Evolutionary conservation across 1,284 basidiomycete species (phyloP).

Genomic region (Pseudozyma tsukubaensis): DNA sequence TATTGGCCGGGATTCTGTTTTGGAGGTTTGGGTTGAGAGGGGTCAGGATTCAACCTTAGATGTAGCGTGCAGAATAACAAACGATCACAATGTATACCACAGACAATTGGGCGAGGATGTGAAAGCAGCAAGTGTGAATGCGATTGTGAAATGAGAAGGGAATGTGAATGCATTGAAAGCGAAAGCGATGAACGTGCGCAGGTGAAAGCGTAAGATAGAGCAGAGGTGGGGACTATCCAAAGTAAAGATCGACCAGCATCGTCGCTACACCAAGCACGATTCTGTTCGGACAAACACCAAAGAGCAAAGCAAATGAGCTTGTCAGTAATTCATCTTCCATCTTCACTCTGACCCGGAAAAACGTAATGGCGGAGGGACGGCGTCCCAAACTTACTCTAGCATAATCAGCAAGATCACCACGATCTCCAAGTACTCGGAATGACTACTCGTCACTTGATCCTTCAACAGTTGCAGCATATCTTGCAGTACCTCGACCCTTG

Average conservation of each 20-base stretch:
- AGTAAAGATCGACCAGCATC: slow-evolving; percentile 67
- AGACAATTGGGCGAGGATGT: neutral
- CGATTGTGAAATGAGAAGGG: too few species aligned
- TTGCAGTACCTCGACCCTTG: slow-evolving; percentile 91
- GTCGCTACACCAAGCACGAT: slow-evolving; percentile 72
- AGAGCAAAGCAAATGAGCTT: too few species aligned
- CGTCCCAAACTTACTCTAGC: slow-evolving; percentile 72
- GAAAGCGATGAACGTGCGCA: too few species aligned
- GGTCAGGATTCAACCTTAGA: slow-evolving; percentile 9
- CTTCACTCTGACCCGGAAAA: too few species aligned
- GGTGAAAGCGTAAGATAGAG: too few species aligned
- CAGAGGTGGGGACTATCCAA: slow-evolving; percentile 47
- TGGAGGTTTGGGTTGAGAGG: slow-evolving; percentile 38
- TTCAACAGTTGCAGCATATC: slow-evolving; percentile 96
- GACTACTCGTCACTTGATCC: slow-evolving; percentile 89
- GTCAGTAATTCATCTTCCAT: too few species aligned
- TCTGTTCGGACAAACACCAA: neutral
- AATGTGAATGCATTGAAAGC: too few species aligned
- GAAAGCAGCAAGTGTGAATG: too few species aligned
- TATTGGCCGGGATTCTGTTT: slow-evolving; percentile 75
- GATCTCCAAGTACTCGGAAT: slow-evolving; percentile 92
- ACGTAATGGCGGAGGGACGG: too few species aligned
- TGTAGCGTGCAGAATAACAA: neutral
- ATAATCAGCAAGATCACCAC: slow-evolving; percentile 93
- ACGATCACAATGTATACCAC: neutral